Percentiles rank a stretch among this genome's conserved stretches.
phyloP scores from a whole-genome alignment of 106 monocot genomes.

The Dendrobium chrysotoxum region DNA sequence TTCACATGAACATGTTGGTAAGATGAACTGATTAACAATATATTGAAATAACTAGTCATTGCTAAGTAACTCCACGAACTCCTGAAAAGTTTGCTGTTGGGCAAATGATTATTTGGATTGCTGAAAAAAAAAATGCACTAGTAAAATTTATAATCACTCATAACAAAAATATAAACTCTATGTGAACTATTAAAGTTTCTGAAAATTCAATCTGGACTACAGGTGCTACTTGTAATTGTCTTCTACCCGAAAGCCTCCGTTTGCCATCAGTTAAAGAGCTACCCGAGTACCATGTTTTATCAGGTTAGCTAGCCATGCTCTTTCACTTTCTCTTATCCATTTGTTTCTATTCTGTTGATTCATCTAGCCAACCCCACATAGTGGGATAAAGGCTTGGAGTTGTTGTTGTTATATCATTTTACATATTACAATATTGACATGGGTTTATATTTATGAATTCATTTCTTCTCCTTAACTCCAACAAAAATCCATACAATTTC shows the following conservation, averaged over 20 bases:
- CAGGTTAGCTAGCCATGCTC: slow-evolving; percentile 38
- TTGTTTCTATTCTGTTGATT: background rate
- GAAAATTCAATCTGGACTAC: slow-evolving; percentile 13
- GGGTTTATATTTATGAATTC: too few species aligned
- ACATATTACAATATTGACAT: background rate
- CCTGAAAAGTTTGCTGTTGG: background rate
- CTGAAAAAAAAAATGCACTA: background rate
- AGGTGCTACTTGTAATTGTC: slow-evolving; percentile 87
- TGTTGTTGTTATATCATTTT: background rate
- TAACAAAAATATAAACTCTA: background rate
- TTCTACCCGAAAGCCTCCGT: slow-evolving; percentile 78
- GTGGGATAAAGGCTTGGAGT: too few species aligned
- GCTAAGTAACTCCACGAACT: background rate
- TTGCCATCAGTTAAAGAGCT: slow-evolving; percentile 64
- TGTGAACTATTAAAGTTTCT: background rate
- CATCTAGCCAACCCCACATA: too few species aligned
- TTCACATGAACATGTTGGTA: too few species aligned
- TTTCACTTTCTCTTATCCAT: background rate
- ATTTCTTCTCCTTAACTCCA: too few species aligned
- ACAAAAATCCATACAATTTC: background rate
- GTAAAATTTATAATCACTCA: background rate
- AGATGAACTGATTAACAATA: background rate
- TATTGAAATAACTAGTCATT: background rate
- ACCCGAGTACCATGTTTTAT: slow-evolving; percentile 54
- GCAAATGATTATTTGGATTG: too few species aligned